Evolutionary conservation across 2,329 filamentous ascomycete genomes (phyloP), one percentile per base, ranked within the genome.

Genomic region (Nothomitra cinnamomea): DNA sequence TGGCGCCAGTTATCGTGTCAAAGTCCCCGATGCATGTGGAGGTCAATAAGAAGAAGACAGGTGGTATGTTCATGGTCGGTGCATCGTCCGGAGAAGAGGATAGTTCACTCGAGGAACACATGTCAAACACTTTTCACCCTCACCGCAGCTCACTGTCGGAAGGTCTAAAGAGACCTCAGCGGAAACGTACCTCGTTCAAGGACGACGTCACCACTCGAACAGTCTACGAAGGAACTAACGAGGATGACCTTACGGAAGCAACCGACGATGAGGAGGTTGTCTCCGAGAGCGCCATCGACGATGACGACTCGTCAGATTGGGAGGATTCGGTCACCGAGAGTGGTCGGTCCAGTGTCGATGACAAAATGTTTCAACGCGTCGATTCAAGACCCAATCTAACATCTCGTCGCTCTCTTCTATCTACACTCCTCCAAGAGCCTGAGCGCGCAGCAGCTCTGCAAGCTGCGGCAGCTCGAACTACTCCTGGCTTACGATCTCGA

Each of bases 331-430:
- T 85, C 21, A 85, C 85, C 57, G 86, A 94, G 60, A 92, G 85
- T 64, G 85, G 82, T 55, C 84, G 85, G 60, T 86, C 86, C 1
- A 94, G 86, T 64, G 76, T 88, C 52, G 85, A 92, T 57, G 84
- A 92, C 56, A 82, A 79, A 19, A 74, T 87, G 61, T 98, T 98
- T 75, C 82, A 89, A 66, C 84, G 92, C 7, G 88, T 96, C 50
- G 87, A 95, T 66, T 95, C 89, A 41, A 82, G 82, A 65, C 80
- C 82, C 6, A 87, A 95, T 63, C 74, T 96, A 24, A 83, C 85
- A 1, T 94, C 90, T 1, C 81, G 86, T 50, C 83, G 85, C 51
- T 96, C 90, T 1, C 78, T 96, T 41, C 83, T 98, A 59, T 95
- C 89, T 0, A 81, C 90, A 52, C 83, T 90, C 75, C 80, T 98